Evolutionary conservation across 768 basidiomycete genomes (phyloP).

Genomic region (Tylopilus vinaceipallidus): DNA sequence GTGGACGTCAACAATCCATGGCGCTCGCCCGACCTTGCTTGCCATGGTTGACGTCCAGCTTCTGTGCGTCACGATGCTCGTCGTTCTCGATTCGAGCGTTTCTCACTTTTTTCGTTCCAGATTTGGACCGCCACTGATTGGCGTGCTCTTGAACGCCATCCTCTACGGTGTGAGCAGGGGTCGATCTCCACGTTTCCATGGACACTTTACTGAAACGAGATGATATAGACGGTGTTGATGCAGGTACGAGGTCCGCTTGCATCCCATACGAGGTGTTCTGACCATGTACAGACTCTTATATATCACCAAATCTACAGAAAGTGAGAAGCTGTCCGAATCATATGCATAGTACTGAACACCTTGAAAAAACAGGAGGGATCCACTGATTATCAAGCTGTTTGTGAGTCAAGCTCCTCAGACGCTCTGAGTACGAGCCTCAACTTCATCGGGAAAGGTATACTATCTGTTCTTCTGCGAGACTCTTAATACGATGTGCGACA

Average conservation of each 20-base stretch:
- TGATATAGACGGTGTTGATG: neutral
- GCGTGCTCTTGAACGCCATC: neutral
- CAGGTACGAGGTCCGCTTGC: neutral
- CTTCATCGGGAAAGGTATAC: constrained; percentile 33
- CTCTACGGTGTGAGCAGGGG: neutral
- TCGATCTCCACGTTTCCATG: neutral
- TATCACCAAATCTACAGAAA: constrained; percentile 35
- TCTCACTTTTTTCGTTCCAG: neutral
- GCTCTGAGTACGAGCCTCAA: neutral
- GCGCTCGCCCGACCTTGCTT: too few relatives aligned
- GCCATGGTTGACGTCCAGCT: neutral
- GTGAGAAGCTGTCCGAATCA: constrained; percentile 20
- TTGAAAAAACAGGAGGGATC: constrained; percentile 35
- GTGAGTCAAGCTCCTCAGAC: constrained; percentile 27
- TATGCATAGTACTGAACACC: neutral
- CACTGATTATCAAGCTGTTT: constrained; percentile 43
- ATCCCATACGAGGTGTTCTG: neutral
- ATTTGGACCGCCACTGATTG: neutral
- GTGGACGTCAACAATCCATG: too few relatives aligned
- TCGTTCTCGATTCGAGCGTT: too few relatives aligned
- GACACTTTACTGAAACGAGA: neutral
- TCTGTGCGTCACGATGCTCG: neutral
- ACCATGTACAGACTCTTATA: neutral
- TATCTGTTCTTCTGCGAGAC: constrained; percentile 49
- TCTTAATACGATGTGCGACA: constrained; percentile 43